A percentile compares a stretch with the other conserved stretches of the same genome.
Evolutionary conservation across 2,329 filamentous ascomycete genomes (phyloP).

Genomic region (Phaeosphaeriaceae sp.): DNA sequence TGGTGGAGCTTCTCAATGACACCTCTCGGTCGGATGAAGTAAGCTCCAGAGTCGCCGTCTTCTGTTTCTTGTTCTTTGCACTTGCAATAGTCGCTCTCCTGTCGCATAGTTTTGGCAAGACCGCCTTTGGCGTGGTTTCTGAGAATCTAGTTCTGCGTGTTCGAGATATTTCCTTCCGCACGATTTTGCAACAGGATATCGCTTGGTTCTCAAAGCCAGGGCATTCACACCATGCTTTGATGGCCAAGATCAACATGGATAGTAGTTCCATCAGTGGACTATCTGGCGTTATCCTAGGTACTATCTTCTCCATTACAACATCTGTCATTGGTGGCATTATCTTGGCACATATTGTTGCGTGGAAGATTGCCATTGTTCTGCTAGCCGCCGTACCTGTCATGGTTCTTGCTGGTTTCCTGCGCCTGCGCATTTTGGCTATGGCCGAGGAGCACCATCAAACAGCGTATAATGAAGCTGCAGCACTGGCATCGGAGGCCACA

Average conservation of each 20-base stretch:
- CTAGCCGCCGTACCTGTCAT: constrained; percentile 58
- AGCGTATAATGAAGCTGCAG: constrained; percentile 68
- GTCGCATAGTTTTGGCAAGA: constrained; percentile 53
- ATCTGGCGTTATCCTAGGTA: constrained; percentile 58
- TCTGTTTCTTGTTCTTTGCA: constrained; percentile 60
- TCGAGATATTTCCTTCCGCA: constrained; percentile 55
- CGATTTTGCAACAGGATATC: constrained; percentile 63
- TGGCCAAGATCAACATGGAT: constrained; percentile 56
- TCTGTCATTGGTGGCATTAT: constrained; percentile 57
- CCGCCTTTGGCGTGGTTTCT: constrained; percentile 57
- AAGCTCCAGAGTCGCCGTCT: constrained; percentile 48
- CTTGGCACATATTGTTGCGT: constrained; percentile 56
- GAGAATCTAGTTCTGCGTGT: constrained; percentile 54
- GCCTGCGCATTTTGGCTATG: constrained; percentile 58
- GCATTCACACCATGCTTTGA: constrained; percentile 53
- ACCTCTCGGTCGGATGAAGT: constrained; percentile 22
- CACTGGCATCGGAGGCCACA: constrained; percentile 71
- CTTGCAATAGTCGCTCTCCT: constrained; percentile 59
- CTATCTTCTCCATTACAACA: constrained; percentile 56
- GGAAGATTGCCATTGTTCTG: constrained; percentile 59
- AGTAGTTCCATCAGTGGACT: constrained; percentile 56
- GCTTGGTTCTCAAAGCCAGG: constrained; percentile 55
- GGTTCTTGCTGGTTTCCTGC: constrained; percentile 54
- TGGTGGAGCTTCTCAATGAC: constrained; percentile 40
- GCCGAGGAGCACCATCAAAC: constrained; percentile 69